Conservation (phyloP, 2,329 filamentous ascomycete species). For the Colletotrichum plurivorum region DNA sequence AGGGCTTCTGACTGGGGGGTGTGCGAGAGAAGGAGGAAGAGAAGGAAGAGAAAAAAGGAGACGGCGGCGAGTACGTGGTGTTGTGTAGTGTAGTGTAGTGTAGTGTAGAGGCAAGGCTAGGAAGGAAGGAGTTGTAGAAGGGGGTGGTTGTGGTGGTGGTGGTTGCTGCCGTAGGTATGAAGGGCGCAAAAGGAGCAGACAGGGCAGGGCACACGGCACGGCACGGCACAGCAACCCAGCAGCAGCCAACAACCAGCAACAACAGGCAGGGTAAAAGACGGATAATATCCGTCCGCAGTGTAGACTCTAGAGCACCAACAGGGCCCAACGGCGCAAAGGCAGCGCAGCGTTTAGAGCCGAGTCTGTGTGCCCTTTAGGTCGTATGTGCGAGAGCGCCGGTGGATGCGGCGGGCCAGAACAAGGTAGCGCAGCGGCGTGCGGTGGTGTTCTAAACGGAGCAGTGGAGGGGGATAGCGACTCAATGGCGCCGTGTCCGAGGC, state of each 20-base stretch:
- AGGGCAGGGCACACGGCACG: conserved; percentile 10
- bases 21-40: conserved; percentile 2
- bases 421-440: conserved; percentile 1
- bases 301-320: neutral
- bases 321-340: conserved; percentile 23
- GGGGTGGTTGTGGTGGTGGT: neutral
- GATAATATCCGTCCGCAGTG: neutral
- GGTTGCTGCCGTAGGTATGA: conserved; percentile 10
- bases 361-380: conserved; percentile 28
- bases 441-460: conserved; percentile 9
- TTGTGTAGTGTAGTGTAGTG: too few species aligned
- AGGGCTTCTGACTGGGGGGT: conserved; percentile 8
- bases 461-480: conserved; percentile 12
- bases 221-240: conserved; percentile 9
- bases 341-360: conserved; percentile 5
- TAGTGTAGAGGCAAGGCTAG: neutral
- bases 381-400: conserved; percentile 14
- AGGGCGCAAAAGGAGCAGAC: conserved; percentile 11
- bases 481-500: conserved; percentile 1
- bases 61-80: neutral
- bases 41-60: neutral
- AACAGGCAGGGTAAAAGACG: neutral
- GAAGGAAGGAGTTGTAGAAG: conserved; percentile 15
- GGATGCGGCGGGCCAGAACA: conserved; percentile 25
- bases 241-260: conserved; percentile 8